A percentile compares a stretch with the other conserved stretches of the same genome.
phyloP scores from a whole-genome alignment of 306 rosid genomes.

The Gleditsia sinensis region DNA sequence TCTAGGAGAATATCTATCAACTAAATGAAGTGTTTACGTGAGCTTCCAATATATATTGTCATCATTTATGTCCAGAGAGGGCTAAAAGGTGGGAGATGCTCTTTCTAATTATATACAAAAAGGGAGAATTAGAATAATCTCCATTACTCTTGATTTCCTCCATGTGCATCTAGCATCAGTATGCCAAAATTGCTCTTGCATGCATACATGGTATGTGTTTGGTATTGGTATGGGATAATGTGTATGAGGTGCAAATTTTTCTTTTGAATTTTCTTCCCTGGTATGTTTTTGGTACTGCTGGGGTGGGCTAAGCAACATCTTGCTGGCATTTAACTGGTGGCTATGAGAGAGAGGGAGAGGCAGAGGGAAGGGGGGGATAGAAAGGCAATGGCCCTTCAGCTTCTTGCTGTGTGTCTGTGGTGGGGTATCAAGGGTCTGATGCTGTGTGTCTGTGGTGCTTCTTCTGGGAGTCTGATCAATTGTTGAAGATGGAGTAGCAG shows the following conservation, averaged over 20 bases:
- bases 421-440: constrained; percentile 41
- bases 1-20: background rate
- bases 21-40: background rate
- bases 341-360: background rate
- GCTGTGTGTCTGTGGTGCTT: constrained; percentile 27
- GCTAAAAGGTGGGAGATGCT: background rate
- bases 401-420: too few species aligned
- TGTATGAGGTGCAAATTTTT: too few species aligned
- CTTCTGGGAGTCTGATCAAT: constrained; percentile 21
- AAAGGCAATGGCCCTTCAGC: too few species aligned
- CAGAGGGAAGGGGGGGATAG: background rate
- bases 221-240: too few species aligned
- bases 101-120: background rate
- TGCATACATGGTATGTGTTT: too few species aligned
- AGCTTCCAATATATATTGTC: too few species aligned
- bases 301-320: too few species aligned
- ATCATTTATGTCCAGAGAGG: background rate
- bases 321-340: background rate
- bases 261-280: too few species aligned
- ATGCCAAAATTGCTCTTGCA: background rate
- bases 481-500: constrained; percentile 73
- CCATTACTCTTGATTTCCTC: background rate
- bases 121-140: background rate
- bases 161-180: background rate
- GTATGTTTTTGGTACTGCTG: too few species aligned